Conservation (phyloP, 805 yeast genomes). For the Maudiozyma turicensis region DNA sequence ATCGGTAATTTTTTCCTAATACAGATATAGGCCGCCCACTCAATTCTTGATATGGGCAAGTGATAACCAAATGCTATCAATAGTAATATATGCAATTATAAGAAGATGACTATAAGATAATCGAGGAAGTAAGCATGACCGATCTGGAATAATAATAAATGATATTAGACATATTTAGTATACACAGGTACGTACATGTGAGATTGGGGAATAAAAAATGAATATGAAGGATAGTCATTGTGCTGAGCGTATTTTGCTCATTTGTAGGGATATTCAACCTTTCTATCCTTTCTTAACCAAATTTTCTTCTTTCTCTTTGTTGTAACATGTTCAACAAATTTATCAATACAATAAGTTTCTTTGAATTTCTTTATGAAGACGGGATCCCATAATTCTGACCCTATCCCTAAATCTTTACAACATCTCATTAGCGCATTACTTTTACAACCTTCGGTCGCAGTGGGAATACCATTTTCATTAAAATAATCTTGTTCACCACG, state of each 20-base stretch:
- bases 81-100: too few relatives aligned
- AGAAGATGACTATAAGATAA: too few relatives aligned
- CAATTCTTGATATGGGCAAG: too few relatives aligned
- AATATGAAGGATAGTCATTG: too few relatives aligned
- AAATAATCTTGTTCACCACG: slow-evolving; percentile 95
- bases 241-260: slow-evolving; percentile 3
- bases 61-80: too few relatives aligned
- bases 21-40: too few relatives aligned
- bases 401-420: slow-evolving; percentile 94
- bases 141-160: too few relatives aligned
- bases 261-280: slow-evolving; percentile 80
- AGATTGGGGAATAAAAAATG: too few relatives aligned
- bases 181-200: too few relatives aligned
- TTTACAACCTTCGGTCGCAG: slow-evolving; percentile 96
- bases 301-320: slow-evolving; percentile 81
- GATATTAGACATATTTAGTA: background rate
- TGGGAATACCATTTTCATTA: slow-evolving; percentile 76
- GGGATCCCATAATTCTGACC: slow-evolving; percentile 97
- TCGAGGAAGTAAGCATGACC: too few relatives aligned
- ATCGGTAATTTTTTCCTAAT: too few relatives aligned
- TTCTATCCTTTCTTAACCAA: slow-evolving; percentile 82
- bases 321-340: slow-evolving; percentile 73
- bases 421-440: slow-evolving; percentile 96
- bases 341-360: slow-evolving; percentile 59
- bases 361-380: slow-evolving; percentile 67